A percentile compares a stretch with the other conserved stretches of the same genome.
These are phyloP conservation scores for Pythium brassicae DNA, from an alignment of 352 stramenopile genomes.

Conservation along the genomic window DNA sequence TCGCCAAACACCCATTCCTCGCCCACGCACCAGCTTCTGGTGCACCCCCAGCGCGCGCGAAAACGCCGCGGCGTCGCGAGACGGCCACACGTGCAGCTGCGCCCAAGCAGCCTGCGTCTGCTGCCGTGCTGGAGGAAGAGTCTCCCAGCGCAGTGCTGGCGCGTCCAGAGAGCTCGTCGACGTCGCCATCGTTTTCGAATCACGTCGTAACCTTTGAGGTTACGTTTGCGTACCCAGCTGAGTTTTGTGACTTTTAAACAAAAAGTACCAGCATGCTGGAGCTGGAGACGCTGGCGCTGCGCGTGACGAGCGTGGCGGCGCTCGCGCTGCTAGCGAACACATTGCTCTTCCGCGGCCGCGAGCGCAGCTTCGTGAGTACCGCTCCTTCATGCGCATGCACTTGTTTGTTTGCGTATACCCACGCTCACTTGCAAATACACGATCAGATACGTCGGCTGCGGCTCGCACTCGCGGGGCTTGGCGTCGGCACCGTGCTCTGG, in stretches of 20 bases:
- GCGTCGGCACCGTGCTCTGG: conserved; percentile 36
- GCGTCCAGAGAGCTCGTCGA: neutral
- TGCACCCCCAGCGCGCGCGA: neutral
- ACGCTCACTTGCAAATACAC: neutral
- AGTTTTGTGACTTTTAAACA: neutral
- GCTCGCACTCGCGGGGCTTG: conserved; percentile 25
- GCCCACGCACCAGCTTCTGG: conserved; percentile 1
- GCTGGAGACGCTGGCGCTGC: conserved; percentile 22
- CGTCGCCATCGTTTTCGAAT: too few species aligned
- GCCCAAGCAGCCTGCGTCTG: conserved; percentile 1
- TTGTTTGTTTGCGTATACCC: neutral
- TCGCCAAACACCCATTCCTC: neutral
- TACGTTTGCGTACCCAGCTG: neutral
- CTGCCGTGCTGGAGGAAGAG: conserved; percentile 13
- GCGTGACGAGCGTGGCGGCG: conserved; percentile 25
- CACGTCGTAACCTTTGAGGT: neutral
- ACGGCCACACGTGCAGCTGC: conserved; percentile 30
- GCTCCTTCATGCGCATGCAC: neutral
- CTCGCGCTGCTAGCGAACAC: conserved; percentile 27
- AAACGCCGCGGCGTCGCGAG: neutral
- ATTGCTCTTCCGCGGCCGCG: conserved; percentile 16
- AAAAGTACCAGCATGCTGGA: too few species aligned
- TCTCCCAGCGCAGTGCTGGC: conserved; percentile 16
- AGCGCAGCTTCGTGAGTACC: neutral
- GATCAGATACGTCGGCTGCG: conserved; percentile 7